phyloP scores from a whole-genome alignment of 495 filamentous ascomycete species.

The Lophium mytilinum region DNA sequence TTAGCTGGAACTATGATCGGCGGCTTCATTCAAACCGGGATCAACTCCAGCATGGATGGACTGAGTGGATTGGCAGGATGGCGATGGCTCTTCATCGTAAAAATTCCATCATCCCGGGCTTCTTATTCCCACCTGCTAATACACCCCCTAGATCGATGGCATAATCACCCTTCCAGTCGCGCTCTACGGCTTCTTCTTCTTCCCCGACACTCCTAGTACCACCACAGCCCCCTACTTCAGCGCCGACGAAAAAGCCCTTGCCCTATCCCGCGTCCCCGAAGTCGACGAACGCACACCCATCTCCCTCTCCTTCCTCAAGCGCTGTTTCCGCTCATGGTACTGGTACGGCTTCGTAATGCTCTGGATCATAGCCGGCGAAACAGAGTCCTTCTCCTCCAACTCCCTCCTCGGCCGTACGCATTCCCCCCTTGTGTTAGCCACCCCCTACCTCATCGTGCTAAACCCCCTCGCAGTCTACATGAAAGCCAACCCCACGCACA shows the following conservation, averaged over 20 bases:
- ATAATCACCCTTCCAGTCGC: constrained; percentile 29
- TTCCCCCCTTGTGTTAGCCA: constrained; percentile 42
- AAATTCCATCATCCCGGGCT: not conserved
- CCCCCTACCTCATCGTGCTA: constrained; percentile 39
- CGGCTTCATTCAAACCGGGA: constrained; percentile 53
- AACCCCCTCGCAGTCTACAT: constrained; percentile 24
- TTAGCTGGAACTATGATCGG: constrained; percentile 40
- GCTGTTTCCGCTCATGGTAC: constrained; percentile 22
- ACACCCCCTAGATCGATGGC: constrained; percentile 23
- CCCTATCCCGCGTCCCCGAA: constrained; percentile 22
- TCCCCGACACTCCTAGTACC: constrained; percentile 55
- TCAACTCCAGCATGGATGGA: constrained; percentile 47
- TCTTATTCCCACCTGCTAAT: not conserved
- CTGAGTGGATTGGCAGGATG: constrained; percentile 47
- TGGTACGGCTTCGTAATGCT: constrained; percentile 23
- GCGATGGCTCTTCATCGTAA: constrained; percentile 58
- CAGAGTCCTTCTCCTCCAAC: constrained; percentile 21
- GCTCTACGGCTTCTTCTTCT: constrained; percentile 49
- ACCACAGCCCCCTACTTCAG: constrained; percentile 39
- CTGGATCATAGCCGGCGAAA: constrained; percentile 27
- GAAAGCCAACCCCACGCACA: constrained; percentile 36
- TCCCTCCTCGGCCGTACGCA: constrained; percentile 29
- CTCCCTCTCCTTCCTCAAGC: constrained; percentile 18
- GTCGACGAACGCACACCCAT: constrained; percentile 19
- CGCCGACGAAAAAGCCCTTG: constrained; percentile 21